Base-by-base conservation (phyloP, 768 basidiomycete species). In the Psilocybe tampanensis region DNA sequence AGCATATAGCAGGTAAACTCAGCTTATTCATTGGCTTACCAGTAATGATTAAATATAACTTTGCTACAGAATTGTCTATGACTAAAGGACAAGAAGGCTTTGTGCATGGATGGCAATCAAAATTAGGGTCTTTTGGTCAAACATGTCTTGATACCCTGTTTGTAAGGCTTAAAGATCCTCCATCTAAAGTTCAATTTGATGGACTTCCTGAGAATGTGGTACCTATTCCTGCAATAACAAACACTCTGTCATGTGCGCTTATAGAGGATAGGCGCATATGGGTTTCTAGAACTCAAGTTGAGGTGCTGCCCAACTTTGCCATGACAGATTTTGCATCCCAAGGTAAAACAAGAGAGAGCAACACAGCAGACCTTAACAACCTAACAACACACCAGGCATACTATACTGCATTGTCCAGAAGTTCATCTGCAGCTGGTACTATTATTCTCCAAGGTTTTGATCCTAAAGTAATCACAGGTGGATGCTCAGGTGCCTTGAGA, bases 51-150 rank as follows among this genome's bases (percentile, higher is more conserved):
- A 54, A 65, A 4, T 47, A 67, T 41, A 75, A 74, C 56, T 53
- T 62, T 13, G 72, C 71, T 0, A 76, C 70, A 12, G 71, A 74
- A 26, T 44, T 73, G 0, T 71, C 70, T 51, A 71, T 74, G 0
- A 76, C 72, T 6, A 72, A 72, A 44, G 72, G 73, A 1, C 71
- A 73, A 50, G 72, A 76, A 52, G 73, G 42, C 0, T 34, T 22
- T n/a, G 63, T 75, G 0, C 56, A 55, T 39, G 69, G 64, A 2
- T 75, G 74, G 72, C 33, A 68, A 1, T 43, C 17, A 15, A 29
- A 0, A 24, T 18, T 1, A 63, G 69, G 0, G 24, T 49, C 1
- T 21, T 57, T 8, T 62, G 54, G 0, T 52, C 64, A 13, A 21
- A 9, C 6, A 22, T 65, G 1, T 29, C 39, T 75, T 1, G 70